phyloP scores from a whole-genome alignment of 2,329 filamentous ascomycete species.

The Colletotrichum neosansevieriae region DNA sequence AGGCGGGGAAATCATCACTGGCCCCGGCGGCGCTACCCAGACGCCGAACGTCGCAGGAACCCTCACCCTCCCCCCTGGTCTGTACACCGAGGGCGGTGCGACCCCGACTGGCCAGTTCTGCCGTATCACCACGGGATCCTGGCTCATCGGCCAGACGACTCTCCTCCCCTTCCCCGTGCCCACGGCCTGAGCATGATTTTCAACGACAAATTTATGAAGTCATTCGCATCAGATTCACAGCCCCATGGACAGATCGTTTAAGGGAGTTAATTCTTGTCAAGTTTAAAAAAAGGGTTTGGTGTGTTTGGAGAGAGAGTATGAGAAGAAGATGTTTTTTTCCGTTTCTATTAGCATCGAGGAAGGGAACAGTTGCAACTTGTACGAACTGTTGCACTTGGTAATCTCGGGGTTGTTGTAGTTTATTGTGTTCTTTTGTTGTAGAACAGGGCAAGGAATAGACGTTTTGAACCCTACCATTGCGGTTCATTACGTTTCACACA shows the following conservation, averaged over 20 bases:
- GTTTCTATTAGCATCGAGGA: conserved; percentile 18
- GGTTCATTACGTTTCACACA: neutral
- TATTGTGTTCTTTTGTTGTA: conserved; percentile 31
- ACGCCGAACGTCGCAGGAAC: conserved; percentile 16
- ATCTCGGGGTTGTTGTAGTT: conserved; percentile 25
- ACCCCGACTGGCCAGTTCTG: conserved; percentile 23
- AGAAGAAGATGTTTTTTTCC: conserved; percentile 1
- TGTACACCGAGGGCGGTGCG: conserved; percentile 25
- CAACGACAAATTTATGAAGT: conserved; percentile 19
- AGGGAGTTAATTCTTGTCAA: conserved; percentile 23
- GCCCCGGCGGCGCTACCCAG: neutral
- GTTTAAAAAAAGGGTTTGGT: neutral
- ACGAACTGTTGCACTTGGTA: conserved; percentile 20
- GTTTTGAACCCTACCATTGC: neutral
- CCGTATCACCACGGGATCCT: conserved; percentile 29
- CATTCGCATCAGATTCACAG: conserved; percentile 21
- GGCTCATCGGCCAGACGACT: conserved; percentile 26
- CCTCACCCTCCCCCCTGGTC: conserved; percentile 30
- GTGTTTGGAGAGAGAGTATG: neutral
- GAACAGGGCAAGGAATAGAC: conserved; percentile 17
- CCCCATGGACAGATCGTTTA: neutral
- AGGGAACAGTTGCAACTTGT: conserved; percentile 23
- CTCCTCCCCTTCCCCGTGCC: conserved; percentile 18
- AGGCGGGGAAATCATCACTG: neutral
- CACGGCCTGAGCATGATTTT: conserved; percentile 27